Conservation (phyloP, 2,329 filamentous ascomycete genomes). For the Gyromitra esculenta region DNA sequence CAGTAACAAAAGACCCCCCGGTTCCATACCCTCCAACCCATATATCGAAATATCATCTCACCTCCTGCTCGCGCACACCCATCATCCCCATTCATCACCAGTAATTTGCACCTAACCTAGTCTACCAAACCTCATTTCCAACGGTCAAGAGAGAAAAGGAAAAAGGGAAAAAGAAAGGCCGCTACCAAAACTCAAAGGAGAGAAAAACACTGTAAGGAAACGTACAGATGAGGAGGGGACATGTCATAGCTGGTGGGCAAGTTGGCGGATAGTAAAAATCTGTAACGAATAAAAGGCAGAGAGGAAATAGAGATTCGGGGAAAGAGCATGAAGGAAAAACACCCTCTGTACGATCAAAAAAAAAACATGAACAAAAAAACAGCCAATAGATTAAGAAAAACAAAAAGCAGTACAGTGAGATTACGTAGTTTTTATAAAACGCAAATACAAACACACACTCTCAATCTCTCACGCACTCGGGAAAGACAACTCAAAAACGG, state of each 20-base stretch:
- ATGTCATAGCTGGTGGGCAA: slow-evolving; percentile 39
- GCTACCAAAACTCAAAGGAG: slow-evolving; percentile 38
- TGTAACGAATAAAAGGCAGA: slow-evolving; percentile 5
- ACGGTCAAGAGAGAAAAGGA: not conserved
- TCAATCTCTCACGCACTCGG: not conserved
- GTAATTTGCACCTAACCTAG: not conserved
- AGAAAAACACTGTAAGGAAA: slow-evolving; percentile 19
- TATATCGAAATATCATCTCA: slow-evolving; percentile 8
- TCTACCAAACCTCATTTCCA: slow-evolving; percentile 20
- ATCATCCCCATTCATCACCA: slow-evolving; percentile 8
- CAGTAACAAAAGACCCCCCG: slow-evolving; percentile 3
- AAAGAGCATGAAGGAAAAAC: not conserved
- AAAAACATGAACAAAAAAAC: slow-evolving; percentile 11
- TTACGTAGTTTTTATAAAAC: slow-evolving; percentile 51
- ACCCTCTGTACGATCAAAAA: slow-evolving; percentile 17
- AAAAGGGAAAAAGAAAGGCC: slow-evolving; percentile 18
- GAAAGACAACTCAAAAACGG: slow-evolving; percentile 47
- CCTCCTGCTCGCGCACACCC: no score
- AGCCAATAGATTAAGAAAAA: slow-evolving; percentile 32
- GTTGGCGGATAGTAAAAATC: slow-evolving; percentile 4
- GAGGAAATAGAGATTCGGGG: not conserved
- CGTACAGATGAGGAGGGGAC: slow-evolving; percentile 23
- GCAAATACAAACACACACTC: slow-evolving; percentile 31
- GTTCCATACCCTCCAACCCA: not conserved
- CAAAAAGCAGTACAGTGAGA: slow-evolving; percentile 41